Percentiles rank a stretch among this genome's conserved stretches.
These are phyloP conservation scores for Stellera chamaejasme DNA, from an alignment of 345 rosid genomes.

Conservation along the genomic window DNA sequence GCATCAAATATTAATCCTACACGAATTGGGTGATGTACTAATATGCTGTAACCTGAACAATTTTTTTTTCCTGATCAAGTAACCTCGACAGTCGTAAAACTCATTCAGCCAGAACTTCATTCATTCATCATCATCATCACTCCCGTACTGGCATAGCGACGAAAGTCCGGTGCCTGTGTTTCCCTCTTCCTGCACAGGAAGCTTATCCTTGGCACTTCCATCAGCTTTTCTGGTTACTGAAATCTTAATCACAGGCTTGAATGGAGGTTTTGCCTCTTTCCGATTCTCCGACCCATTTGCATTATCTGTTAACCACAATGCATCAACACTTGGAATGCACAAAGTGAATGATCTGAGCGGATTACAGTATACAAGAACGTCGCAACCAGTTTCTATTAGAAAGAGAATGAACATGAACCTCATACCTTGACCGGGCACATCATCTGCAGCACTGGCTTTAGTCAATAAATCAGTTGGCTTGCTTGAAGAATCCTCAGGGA, in stretches of 20 bases:
- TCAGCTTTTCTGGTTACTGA: conserved; percentile 43
- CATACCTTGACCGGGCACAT: conserved; percentile 29
- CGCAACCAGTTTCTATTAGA: neutral
- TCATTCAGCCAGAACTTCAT: neutral
- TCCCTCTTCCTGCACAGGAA: conserved; percentile 15
- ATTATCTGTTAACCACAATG: conserved; percentile 14
- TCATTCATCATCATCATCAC: conserved; percentile 43
- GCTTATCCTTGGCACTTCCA: conserved; percentile 10
- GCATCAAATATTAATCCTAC: too few species aligned
- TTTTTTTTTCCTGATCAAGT: too few species aligned
- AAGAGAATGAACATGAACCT: neutral
- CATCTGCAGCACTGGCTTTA: conserved; percentile 13
- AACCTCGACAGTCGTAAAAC: too few species aligned
- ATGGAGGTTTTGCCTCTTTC: conserved; percentile 22
- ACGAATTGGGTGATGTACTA: too few species aligned
- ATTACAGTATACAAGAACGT: neutral
- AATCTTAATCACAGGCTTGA: conserved; percentile 28
- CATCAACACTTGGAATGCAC: neutral
- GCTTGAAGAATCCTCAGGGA: conserved; percentile 29
- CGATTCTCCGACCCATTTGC: conserved; percentile 13
- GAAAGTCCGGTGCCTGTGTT: conserved; percentile 27
- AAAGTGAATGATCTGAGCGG: neutral
- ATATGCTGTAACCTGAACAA: too few species aligned
- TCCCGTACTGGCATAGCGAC: conserved; percentile 59
- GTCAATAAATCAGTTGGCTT: conserved; percentile 48